Evolutionary conservation across 108 stramenopile genomes (phyloP), one percentile per base, ranked within the genome.

Genomic region (Nannochloropsis oceanica): DNA sequence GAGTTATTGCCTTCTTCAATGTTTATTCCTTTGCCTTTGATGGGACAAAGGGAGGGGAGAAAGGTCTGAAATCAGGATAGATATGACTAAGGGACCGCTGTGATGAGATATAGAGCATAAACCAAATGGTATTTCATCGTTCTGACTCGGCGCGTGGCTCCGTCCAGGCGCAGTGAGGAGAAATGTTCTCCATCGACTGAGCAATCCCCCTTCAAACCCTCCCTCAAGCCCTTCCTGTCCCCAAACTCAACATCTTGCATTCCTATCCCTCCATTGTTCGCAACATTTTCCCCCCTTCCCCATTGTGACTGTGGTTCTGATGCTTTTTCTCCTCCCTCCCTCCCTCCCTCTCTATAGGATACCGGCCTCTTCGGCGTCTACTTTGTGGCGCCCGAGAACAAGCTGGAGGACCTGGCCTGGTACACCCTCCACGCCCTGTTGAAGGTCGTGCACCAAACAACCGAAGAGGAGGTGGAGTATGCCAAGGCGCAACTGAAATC

Each of bases 341-440:
- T 73, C 59, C 22, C 18, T 73, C n/a, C n/a, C n/a, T 3, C 59
- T 10, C 7, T 73, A 46, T 14, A 96, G 92, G 99, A 99, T 87
- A 97, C 96, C 27, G 99, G 99, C 22, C 93, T 99, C 43, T 96
- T 99, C 86, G 99, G 97, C 81, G 85, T 99, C 25, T 97, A 97
- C 87, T 93, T 94, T 34, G 92, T 96, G 44, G 93, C 93, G 20
- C 92, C 95, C 43, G 96, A 97, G 88, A 95, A 95, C 91, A 94
- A 95, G 89, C 91, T 96, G 83, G 94, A 95, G 84, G 94, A 95
- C 87, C 82, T 92, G 80, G 93, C 96, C 90, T 92, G 91, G 91
- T 93, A 93, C 91, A 92, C 96, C 12, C 94, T 94, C 85, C 89
- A 92, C 89, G 93, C 95, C 89, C 85, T 99, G 83, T 96, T 96